phyloP scores from a whole-genome alignment of 2,329 filamentous ascomycete genomes.

The Colletotrichum tanaceti region DNA sequence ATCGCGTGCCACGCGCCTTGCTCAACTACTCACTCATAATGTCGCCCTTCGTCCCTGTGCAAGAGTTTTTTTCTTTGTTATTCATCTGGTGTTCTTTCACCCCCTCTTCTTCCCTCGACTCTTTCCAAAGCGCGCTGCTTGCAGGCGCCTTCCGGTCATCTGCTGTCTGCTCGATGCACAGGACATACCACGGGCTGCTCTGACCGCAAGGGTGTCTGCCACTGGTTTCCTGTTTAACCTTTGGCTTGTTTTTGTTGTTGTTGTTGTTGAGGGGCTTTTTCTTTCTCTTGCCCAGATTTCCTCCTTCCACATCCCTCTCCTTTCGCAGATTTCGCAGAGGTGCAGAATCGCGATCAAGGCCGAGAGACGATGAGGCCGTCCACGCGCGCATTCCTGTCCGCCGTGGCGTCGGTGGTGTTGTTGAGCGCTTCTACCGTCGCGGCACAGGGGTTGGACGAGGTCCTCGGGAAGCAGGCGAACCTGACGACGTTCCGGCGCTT shows the following conservation, averaged over 20 bases:
- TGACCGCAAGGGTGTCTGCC: not conserved
- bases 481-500: slow-evolving; percentile 58
- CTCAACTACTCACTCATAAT: not conserved
- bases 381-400: not conserved
- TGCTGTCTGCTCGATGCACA: not conserved
- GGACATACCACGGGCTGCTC: not conserved
- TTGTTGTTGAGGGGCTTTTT: too few relatives aligned
- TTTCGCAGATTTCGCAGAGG: not conserved
- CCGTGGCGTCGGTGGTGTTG: slow-evolving; percentile 8
- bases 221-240: too few relatives aligned
- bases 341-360: not conserved
- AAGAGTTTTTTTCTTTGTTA: not conserved
- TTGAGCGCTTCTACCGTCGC: slow-evolving; percentile 39
- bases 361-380: slow-evolving; percentile 12
- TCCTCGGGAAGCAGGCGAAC: slow-evolving; percentile 55
- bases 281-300: not conserved
- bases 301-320: not conserved
- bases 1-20: not conserved
- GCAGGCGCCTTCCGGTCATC: not conserved
- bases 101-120: not conserved
- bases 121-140: not conserved
- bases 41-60: slow-evolving; percentile 1
- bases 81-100: not conserved
- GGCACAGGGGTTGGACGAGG: slow-evolving; percentile 52
- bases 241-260: too few relatives aligned